Percentiles rank a stretch among this genome's conserved stretches.
These are phyloP conservation scores for Colletotrichum camelliae DNA, from an alignment of 2,329 filamentous ascomycete genomes.

Conservation along the genomic window DNA sequence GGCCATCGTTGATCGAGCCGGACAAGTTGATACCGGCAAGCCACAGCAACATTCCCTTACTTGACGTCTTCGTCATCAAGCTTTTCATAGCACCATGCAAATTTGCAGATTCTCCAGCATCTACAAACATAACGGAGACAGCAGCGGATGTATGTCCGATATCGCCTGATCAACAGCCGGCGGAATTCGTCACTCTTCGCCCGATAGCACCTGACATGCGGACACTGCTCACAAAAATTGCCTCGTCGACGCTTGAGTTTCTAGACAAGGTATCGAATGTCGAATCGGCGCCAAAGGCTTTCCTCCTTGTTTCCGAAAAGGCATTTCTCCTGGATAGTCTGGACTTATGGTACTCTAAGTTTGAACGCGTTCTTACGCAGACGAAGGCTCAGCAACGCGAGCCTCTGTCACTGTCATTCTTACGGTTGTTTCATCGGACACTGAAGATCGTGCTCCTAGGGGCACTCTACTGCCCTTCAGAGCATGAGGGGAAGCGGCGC, in stretches of 20 bases:
- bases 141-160: conserved; percentile 23
- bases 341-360: conserved; percentile 35
- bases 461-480: conserved; percentile 32
- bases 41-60: conserved; percentile 36
- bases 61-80: conserved; percentile 49
- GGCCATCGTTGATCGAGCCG: conserved; percentile 33
- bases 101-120: conserved; percentile 36
- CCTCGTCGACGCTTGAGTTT: conserved; percentile 35
- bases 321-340: conserved; percentile 33
- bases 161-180: conserved; percentile 26
- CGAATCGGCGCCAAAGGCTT: conserved; percentile 26
- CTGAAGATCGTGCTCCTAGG: conserved; percentile 40
- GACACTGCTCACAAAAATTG: conserved; percentile 36
- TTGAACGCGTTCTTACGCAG: conserved; percentile 28
- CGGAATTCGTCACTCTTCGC: conserved; percentile 28
- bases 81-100: conserved; percentile 46
- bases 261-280: conserved; percentile 33
- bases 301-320: conserved; percentile 34
- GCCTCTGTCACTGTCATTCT: conserved; percentile 36
- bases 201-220: conserved; percentile 42
- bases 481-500: conserved; percentile 29
- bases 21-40: conserved; percentile 35
- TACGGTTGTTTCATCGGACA: conserved; percentile 38
- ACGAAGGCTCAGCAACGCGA: conserved; percentile 24
- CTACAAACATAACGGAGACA: conserved; percentile 18